Conservation (phyloP, 495 filamentous ascomycete species). For the Lepraria neglecta region DNA sequence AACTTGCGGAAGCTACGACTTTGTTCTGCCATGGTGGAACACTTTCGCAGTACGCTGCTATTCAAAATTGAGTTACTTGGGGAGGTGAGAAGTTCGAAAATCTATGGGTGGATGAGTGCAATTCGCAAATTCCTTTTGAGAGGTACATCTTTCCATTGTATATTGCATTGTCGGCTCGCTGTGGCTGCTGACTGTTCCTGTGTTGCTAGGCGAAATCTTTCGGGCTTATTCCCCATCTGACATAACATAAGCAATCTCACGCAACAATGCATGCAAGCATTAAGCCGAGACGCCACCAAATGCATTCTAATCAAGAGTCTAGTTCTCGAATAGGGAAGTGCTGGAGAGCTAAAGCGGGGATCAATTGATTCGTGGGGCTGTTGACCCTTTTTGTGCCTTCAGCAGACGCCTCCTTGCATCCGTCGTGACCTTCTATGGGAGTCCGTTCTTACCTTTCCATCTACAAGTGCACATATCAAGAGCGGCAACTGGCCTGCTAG, state of each 20-base stretch:
- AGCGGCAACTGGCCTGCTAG: too few relatives aligned
- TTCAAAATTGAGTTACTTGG: background rate
- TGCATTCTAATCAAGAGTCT: background rate
- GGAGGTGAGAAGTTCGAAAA: background rate
- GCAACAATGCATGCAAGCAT: background rate
- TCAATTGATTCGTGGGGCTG: background rate
- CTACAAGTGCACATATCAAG: too few relatives aligned
- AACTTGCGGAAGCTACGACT: conserved; percentile 13
- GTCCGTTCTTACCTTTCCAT: too few relatives aligned
- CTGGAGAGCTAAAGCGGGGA: too few relatives aligned
- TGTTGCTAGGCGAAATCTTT: background rate
- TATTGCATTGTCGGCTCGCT: background rate
- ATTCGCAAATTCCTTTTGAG: too few relatives aligned
- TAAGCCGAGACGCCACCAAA: background rate
- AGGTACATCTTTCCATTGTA: background rate
- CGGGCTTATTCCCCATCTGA: background rate
- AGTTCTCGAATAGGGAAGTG: too few relatives aligned
- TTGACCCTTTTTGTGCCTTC: background rate
- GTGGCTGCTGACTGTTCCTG: background rate
- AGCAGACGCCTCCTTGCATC: too few relatives aligned
- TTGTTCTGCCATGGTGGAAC: conserved; percentile 9
- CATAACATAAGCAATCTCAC: background rate
- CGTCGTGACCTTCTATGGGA: too few relatives aligned
- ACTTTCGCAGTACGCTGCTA: background rate
- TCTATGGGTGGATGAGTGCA: background rate